Percentiles rank a stretch among this genome's conserved stretches.
Evolutionary conservation across 495 filamentous ascomycete genomes (phyloP).

Genomic region (Beverwykella pulmonaria): DNA sequence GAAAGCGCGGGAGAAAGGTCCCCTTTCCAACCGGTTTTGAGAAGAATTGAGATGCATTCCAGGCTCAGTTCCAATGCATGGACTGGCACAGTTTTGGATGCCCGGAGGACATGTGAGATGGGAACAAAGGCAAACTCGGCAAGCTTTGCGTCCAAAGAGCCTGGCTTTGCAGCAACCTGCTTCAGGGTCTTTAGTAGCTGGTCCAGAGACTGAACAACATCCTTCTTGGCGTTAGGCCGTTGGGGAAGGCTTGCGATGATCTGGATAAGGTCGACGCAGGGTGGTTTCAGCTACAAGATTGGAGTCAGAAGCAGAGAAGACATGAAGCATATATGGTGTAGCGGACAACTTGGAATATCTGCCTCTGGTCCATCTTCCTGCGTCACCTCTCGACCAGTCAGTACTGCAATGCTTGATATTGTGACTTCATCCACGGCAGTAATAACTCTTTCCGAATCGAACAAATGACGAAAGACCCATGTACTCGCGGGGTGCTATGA

Average conservation of each 20-base stretch:
- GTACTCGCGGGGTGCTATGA: neutral
- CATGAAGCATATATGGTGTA: neutral
- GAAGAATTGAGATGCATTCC: slow-evolving; percentile 69
- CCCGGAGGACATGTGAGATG: slow-evolving; percentile 80
- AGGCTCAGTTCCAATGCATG: slow-evolving; percentile 74
- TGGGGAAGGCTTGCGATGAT: slow-evolving; percentile 63
- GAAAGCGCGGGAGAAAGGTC: slow-evolving; percentile 68
- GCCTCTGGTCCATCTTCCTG: slow-evolving; percentile 22
- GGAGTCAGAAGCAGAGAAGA: neutral
- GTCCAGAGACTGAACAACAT: slow-evolving; percentile 58
- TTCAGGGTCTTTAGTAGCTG: slow-evolving; percentile 58
- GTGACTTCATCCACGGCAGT: neutral
- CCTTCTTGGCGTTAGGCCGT: slow-evolving; percentile 55
- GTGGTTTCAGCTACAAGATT: slow-evolving; percentile 63
- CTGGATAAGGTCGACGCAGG: slow-evolving; percentile 78
- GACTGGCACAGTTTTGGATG: slow-evolving; percentile 69
- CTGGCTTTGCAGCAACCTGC: slow-evolving; percentile 53
- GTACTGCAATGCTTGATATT: neutral
- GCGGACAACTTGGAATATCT: slow-evolving; percentile 17
- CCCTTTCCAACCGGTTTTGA: slow-evolving; percentile 75
- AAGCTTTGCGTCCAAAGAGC: slow-evolving; percentile 72
- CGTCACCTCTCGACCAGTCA: neutral
- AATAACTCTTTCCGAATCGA: neutral
- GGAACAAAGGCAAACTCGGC: slow-evolving; percentile 97
- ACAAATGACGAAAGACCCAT: no score